A percentile compares a stretch with the other conserved stretches of the same genome.
These are phyloP conservation scores for Aaosphaeria arxii DNA, from an alignment of 2,329 filamentous ascomycete species.

Conservation along the genomic window DNA sequence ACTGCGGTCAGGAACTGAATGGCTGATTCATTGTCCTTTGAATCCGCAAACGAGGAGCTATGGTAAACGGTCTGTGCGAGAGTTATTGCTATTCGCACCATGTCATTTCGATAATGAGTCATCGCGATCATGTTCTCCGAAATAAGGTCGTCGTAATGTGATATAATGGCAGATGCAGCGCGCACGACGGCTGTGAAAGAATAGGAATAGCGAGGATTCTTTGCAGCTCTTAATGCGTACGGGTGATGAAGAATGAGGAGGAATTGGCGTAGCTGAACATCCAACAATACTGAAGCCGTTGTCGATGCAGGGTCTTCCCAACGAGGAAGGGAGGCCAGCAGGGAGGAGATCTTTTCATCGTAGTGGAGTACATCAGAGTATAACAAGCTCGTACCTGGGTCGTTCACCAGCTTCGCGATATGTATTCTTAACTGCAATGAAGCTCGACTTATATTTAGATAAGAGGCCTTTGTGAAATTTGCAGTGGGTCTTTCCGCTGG, in stretches of 20 bases:
- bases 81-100: constrained; percentile 23
- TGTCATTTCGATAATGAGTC: constrained; percentile 28
- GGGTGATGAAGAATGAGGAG: constrained; percentile 33
- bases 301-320: constrained; percentile 19
- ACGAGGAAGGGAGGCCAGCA: constrained; percentile 17
- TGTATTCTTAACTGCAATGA: constrained; percentile 31
- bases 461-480: constrained; percentile 30
- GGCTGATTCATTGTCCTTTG: not conserved
- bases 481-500: constrained; percentile 20
- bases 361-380: constrained; percentile 34
- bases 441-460: constrained; percentile 16
- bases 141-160: constrained; percentile 18
- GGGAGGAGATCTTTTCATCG: constrained; percentile 23
- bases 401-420: constrained; percentile 31
- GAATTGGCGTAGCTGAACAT: constrained; percentile 33
- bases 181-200: constrained; percentile 30
- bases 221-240: constrained; percentile 23
- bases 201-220: constrained; percentile 25
- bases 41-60: constrained; percentile 15
- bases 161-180: constrained; percentile 22
- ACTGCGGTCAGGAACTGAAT: not conserved
- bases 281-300: constrained; percentile 20
- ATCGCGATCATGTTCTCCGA: constrained; percentile 17
- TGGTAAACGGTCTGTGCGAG: constrained; percentile 24
- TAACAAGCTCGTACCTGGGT: constrained; percentile 21